Evolutionary conservation across 345 rosid genomes (phyloP), one percentile per base, ranked within the genome.

Genomic region (Cardamine occulta): DNA sequence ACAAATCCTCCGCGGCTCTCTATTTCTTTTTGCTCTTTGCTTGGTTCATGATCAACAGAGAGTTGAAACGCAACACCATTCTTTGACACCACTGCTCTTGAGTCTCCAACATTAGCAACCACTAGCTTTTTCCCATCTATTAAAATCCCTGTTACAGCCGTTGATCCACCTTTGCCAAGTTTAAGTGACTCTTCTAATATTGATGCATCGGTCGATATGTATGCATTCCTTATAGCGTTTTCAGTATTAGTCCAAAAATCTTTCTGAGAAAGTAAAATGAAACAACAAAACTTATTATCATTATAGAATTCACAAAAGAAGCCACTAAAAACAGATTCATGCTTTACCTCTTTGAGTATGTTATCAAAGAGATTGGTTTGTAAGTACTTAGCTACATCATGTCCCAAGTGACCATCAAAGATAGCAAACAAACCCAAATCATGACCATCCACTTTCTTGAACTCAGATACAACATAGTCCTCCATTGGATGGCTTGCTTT

Each of bases 101-200:
- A 93, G 84, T 93, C 98, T 42, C 98, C 98, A 29, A 93, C 95
- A 74, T 93, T 93, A 42, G 91, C 93, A 68, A 93, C 89, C 47
- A 86, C 82, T 29, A 91, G 86, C 81, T 80, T 86, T 83, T 85
- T 79, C 40, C 95, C 91, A 76, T 93, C 80, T 15, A 93, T 86
- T n/a, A 93, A 78, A 15, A 91, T 93, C 17, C 92, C 97, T 7
- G 98, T 93, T n/a, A 93, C 98, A 19, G 98, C 93, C 4, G 98
- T 93, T 21, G 97, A 93, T 61, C 98, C 98, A 6, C 98, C 98
- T 80, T 85, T 88, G 40, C 98, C 98, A 18, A 93, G 85, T 66
- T 74, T 74, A 63, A 82, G 62, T 15, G 88, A 63, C 66, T 87
- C 80, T 34, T 83, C 85, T 74, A 93, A 74, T 76, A 93, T 93